phyloP scores from a whole-genome alignment of 441 rosid species.

The Syzygium malaccense region DNA sequence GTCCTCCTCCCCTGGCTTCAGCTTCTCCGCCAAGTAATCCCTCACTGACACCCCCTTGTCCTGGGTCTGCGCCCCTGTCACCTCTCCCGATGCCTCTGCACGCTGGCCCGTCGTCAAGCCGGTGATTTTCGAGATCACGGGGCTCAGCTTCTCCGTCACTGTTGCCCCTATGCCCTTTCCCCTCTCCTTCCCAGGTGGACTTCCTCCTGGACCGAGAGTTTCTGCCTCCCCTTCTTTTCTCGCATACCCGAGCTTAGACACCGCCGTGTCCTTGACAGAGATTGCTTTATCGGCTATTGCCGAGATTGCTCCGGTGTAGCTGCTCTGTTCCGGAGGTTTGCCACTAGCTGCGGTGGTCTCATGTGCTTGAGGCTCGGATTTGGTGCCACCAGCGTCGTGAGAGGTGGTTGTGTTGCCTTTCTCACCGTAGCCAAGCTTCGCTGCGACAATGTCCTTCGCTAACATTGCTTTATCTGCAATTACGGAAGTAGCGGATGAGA shows the following conservation, averaged over 20 bases:
- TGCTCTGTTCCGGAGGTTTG: constrained; percentile 18
- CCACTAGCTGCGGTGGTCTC: neutral
- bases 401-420: neutral
- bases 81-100: neutral
- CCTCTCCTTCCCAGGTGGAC: constrained; percentile 19
- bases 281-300: constrained; percentile 33
- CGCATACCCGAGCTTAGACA: constrained; percentile 53
- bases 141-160: constrained; percentile 33
- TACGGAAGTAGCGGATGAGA: constrained; percentile 32
- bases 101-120: neutral
- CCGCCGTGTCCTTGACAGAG: constrained; percentile 36
- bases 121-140: constrained; percentile 40
- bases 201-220: neutral
- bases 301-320: constrained; percentile 35
- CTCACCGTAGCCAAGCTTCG: constrained; percentile 48
- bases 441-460: constrained; percentile 39
- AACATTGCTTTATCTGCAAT: constrained; percentile 33
- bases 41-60: constrained; percentile 39
- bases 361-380: neutral
- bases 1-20: constrained; percentile 56
- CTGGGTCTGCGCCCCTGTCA: neutral
- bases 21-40: constrained; percentile 34
- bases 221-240: neutral
- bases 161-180: constrained; percentile 39
- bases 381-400: neutral